These are phyloP conservation scores for Guyanaporus albipodus DNA, from an alignment of 768 basidiomycete genomes.

Conservation along the genomic window DNA sequence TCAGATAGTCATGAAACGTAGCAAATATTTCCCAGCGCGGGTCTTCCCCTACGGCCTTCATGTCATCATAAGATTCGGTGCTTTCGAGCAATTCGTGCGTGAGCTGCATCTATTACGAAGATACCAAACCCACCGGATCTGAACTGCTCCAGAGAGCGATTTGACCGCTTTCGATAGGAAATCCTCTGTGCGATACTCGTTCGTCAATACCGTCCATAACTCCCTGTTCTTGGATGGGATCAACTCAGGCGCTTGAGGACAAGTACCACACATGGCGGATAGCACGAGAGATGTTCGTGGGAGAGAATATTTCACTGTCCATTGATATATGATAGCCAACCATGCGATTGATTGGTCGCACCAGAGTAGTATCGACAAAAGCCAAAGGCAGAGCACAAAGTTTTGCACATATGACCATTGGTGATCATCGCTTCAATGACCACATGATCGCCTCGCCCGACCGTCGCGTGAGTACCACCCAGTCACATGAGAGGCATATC, in stretches of 20 bases:
- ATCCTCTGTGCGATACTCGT: conserved; percentile 29
- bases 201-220: conserved; percentile 32
- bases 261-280: conserved; percentile 18
- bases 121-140: conserved; percentile 36
- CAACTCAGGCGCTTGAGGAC: conserved; percentile 35
- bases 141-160: conserved; percentile 39
- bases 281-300: too few species aligned
- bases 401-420: too few species aligned
- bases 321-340: too few species aligned
- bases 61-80: conserved; percentile 49
- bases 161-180: conserved; percentile 35
- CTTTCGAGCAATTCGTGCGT: conserved; percentile 25
- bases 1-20: conserved; percentile 54
- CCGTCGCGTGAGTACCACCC: too few species aligned
- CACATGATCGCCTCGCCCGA: too few species aligned
- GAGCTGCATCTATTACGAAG: background rate
- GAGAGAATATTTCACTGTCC: too few species aligned
- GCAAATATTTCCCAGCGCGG: conserved; percentile 53
- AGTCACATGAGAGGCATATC: too few species aligned
- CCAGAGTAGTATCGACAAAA: too few species aligned
- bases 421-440: too few species aligned
- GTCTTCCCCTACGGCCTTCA: conserved; percentile 46
- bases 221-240: conserved; percentile 32
- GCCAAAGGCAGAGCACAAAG: too few species aligned
- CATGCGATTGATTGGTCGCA: too few species aligned